Base-by-base conservation (phyloP, 2,329 filamentous ascomycete genomes). In the Trichoderma sp. region DNA sequence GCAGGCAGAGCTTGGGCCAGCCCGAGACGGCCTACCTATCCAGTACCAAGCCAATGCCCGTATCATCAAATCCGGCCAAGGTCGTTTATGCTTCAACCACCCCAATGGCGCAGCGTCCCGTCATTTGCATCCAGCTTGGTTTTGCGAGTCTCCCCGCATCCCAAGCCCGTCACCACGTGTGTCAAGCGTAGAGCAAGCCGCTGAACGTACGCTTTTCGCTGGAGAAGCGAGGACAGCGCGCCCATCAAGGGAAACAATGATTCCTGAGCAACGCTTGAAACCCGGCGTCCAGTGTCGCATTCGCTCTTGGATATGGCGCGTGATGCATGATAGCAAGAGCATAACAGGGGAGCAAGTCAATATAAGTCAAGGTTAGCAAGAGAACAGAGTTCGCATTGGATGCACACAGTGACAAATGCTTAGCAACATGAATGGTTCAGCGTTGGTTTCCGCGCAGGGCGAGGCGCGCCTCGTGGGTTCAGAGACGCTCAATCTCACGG, bases 1-100 rank as follows among this genome's bases (percentile, higher is more conserved):
- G 41, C n/a, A 55, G 30, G 21, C 52, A 34, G 34, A 63, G 58
- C 64, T 58, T 58, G 58, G 62, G 54, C 62, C 62, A 64, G 48
- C 34, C 19, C 26, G 30, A 30, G 62, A 17, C 45, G 26, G 39
- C 21, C 50, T 10, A 44, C 21, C 50, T 10, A 44, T 39, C 34
- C 34, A 30, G n/a, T 54, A 30, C 39, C 54, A 34, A 24, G 7
- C 50, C 47, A 30, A 43, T 24, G 34, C 48, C 47, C 12, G 17
- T 45, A 30, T 39, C 12, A 24, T 28, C 15, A 24, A 63, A 55
- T 50, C 43, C 43, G 43, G 24, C 43, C 44, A 26, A 57, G 30
- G 39, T 43, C n/a, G 24, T 47, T 52, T 10, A 50, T 26, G 28
- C 45, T n/a, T 15, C 61, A 28, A 39, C 28, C 47, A 43, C 41